Evolutionary conservation across 208 protist genomes (phyloP), one percentile per base, ranked within the genome.

Genomic region (Trypanosoma grayi): DNA sequence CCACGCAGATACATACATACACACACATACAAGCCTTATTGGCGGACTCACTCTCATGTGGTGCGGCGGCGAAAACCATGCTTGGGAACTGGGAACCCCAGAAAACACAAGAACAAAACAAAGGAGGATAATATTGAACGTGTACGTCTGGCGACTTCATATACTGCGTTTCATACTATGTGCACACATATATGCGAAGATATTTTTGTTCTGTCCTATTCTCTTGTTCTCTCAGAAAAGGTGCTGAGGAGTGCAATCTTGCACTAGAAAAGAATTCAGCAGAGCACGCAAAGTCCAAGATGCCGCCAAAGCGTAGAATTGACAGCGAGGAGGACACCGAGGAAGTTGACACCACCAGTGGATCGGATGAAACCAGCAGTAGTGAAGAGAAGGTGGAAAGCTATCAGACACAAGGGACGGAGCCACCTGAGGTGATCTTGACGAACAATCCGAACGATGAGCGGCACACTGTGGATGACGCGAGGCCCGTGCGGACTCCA

Each of bases 391-490:
- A 1, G 30, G n/a, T 27, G 24, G 16, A 46, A 22, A 25, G 22
- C 28, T 43, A 25, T 16, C 36, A 4, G 46, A 33, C 24, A 45
- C 4, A 1, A 57, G 6, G 1, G 30, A 13, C 40, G 11, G 10
- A 4, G 25, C 40, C 45, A 5, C n/a, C 33, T 13, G 24, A 62
- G 22, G 43, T 25, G 4, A 46, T 80, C 33, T 56, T 83, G 13
- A 13, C 25, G 14, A 81, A 85, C 68, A 65, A 73, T 40, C 79
- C 79, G 43, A 85, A 85, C 56, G 79, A 85, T 48, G 79, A 85
- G 51, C 50, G 37, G 54, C 70, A 81, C 68, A 24, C 24, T 24
- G 79, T 85, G 0, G 61, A 70, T 25, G 75, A 81, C 22, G 51
- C 53, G 22, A 59, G 68, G 39, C 63, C 62, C n/a, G 46, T 86